A percentile compares a stretch with the other conserved stretches of the same genome.
Conservation (phyloP, 1,139 yeast species). For the Hyphopichia burtonii region DNA sequence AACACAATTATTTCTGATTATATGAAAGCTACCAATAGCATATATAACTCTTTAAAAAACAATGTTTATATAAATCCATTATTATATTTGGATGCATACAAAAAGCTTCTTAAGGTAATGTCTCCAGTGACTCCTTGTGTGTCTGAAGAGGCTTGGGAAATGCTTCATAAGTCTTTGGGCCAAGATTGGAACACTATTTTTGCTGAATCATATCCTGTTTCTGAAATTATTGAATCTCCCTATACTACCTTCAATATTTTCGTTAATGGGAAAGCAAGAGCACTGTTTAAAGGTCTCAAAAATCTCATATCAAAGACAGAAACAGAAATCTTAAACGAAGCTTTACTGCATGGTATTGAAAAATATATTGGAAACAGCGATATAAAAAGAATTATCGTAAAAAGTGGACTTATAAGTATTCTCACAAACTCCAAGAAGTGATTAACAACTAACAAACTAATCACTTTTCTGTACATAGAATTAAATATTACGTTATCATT, state of each 20-base stretch:
- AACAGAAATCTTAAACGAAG: slow-evolving; percentile 10
- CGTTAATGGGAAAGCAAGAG: slow-evolving; percentile 68
- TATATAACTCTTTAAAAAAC: slow-evolving; percentile 39
- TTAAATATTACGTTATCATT: neutral
- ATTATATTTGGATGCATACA: slow-evolving; percentile 40
- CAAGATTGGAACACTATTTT: slow-evolving; percentile 54
- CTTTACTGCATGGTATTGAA: slow-evolving; percentile 11
- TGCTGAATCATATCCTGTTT: slow-evolving; percentile 51
- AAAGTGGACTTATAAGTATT: slow-evolving; percentile 29
- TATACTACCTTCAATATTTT: slow-evolving; percentile 49
- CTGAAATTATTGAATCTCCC: slow-evolving; percentile 35
- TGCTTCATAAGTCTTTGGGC: slow-evolving; percentile 30
- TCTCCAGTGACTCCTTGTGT: slow-evolving; percentile 79
- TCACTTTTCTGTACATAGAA: slow-evolving; percentile 6
- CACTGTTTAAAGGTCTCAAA: slow-evolving; percentile 40
- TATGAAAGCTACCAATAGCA: slow-evolving; percentile 74
- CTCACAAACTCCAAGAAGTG: slow-evolving; percentile 16
- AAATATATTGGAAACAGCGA: slow-evolving; percentile 7
- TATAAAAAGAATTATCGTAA: slow-evolving; percentile 22
- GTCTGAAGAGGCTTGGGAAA: slow-evolving; percentile 82
- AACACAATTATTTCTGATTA: slow-evolving; percentile 87
- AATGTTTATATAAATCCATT: slow-evolving; percentile 22
- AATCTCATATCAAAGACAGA: slow-evolving; percentile 10
- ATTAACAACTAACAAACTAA: slow-evolving; percentile 5
- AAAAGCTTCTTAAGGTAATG: slow-evolving; percentile 55